These are phyloP conservation scores for Stygiomarasmius scandens DNA, from an alignment of 1,284 basidiomycete species.

Conservation along the genomic window DNA sequence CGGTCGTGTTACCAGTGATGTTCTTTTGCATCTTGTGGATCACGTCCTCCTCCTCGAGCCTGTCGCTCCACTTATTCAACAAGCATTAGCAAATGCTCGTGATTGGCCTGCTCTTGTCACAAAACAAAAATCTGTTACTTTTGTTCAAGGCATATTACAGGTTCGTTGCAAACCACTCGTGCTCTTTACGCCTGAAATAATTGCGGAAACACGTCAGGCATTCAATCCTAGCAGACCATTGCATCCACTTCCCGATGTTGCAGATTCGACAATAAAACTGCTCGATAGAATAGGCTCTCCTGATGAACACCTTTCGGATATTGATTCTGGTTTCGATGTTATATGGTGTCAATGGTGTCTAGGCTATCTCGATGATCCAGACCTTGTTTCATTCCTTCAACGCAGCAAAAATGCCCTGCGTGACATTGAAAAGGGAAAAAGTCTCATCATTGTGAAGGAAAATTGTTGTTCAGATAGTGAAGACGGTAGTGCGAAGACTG, in stretches of 20 bases:
- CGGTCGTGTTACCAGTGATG: conserved; percentile 85
- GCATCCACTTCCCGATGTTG: conserved; percentile 12
- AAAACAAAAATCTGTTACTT: conserved; percentile 75
- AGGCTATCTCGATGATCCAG: conserved; percentile 79
- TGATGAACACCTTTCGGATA: conserved; percentile 41
- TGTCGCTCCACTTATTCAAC: conserved; percentile 72
- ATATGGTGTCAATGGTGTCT: conserved; percentile 97
- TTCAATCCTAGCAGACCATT: not conserved
- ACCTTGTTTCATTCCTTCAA: conserved; percentile 78
- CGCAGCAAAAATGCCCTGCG: conserved; percentile 62
- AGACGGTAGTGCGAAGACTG: conserved; percentile 55
- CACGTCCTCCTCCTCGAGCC: conserved; percentile 91
- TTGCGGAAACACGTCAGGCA: not conserved
- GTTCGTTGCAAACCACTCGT: conserved; percentile 40
- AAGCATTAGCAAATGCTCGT: conserved; percentile 61
- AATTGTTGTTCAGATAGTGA: conserved; percentile 74
- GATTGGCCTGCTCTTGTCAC: conserved; percentile 53
- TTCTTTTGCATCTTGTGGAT: conserved; percentile 82
- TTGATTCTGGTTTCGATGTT: conserved; percentile 66
- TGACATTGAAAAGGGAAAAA: conserved; percentile 36
- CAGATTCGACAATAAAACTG: conserved; percentile 40
- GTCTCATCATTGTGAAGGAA: conserved; percentile 88
- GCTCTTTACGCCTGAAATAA: not conserved
- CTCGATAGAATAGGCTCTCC: conserved; percentile 62
- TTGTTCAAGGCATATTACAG: conserved; percentile 80